Base-by-base conservation (phyloP, 805 yeast genomes). In the Ogataea zsoltii region DNA sequence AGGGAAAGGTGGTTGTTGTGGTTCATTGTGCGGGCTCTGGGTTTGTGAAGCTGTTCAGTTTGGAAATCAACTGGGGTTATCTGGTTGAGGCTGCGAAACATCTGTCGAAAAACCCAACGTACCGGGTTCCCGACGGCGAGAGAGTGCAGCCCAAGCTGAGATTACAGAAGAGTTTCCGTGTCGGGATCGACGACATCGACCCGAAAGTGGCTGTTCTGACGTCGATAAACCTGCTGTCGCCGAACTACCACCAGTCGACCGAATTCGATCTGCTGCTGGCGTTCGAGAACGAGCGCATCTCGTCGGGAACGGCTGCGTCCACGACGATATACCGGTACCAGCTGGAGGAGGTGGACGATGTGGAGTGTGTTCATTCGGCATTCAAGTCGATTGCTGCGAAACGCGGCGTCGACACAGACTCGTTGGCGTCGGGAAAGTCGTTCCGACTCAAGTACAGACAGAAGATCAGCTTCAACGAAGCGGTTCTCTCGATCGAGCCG, bases 41-140 rank as follows among this genome's bases (percentile, higher is more conserved):
- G 12, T 57, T 58, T 13, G 58, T 83, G 17, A 62, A 65, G 35
- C 63, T 79, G 1, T 81, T 70, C 55, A 55, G 62, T 18, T 57
- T 81, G 3, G 39, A 53, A 0, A 65, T 82, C 10, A 74, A 80
- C 48, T 83, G 88, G 88, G 83, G 82, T 1, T 75, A 66, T 46
- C 60, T 79, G 25, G 61, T 65, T 1, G 72, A 69, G 32, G 71
- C 82, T 3, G 78, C 82, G 7, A 67, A 66, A 37, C 68, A 69
- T 28, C 73, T 76, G 44, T 67, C 69, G 38, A 64, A 67, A 12
- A 74, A 70, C 42, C 81, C 81, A 7, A 73, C 72, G 48, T 77
- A 66, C 53, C 72, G 71, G 48, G 77, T 81, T 0, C 81, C 82
- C 1, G 70, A 67, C 25, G 74, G 69, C 15, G 61, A 62, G 29